A percentile compares a stretch with the other conserved stretches of the same genome.
phyloP scores from a whole-genome alignment of 106 monocot species.

The Posidonia australis region DNA sequence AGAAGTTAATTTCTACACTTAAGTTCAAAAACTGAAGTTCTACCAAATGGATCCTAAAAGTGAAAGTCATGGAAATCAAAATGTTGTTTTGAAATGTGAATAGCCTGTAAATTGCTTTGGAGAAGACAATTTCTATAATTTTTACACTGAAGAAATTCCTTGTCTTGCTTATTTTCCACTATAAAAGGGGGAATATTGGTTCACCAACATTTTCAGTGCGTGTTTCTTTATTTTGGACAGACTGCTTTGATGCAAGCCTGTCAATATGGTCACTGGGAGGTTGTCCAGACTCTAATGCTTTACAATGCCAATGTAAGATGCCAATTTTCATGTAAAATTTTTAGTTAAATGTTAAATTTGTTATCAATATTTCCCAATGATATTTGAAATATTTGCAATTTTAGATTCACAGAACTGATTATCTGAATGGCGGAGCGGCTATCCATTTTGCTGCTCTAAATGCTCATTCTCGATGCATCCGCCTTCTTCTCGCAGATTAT shows the following conservation, averaged over 20 bases:
- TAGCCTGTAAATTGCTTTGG: no score
- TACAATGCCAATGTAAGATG: constrained; percentile 72
- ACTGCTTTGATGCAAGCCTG: constrained; percentile 99
- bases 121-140: no score
- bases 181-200: no score
- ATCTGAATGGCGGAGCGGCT: constrained; percentile 83
- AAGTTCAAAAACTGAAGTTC: no score
- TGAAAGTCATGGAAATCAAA: no score
- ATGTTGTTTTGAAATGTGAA: no score
- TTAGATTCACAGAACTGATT: constrained; percentile 93
- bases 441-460: constrained; percentile 88
- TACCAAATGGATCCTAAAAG: no score
- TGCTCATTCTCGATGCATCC: constrained; percentile 85
- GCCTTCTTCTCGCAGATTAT: constrained; percentile 75
- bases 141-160: no score
- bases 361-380: neutral
- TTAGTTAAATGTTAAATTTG: neutral
- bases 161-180: no score
- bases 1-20: no score
- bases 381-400: constrained; percentile 6
- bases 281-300: constrained; percentile 92
- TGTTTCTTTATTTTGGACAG: constrained; percentile 18
- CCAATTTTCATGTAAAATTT: neutral
- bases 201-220: no score
- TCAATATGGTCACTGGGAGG: constrained; percentile 98